Base-by-base conservation (phyloP, 2,329 filamentous ascomycete genomes). In the Diaporthe ampelina region DNA sequence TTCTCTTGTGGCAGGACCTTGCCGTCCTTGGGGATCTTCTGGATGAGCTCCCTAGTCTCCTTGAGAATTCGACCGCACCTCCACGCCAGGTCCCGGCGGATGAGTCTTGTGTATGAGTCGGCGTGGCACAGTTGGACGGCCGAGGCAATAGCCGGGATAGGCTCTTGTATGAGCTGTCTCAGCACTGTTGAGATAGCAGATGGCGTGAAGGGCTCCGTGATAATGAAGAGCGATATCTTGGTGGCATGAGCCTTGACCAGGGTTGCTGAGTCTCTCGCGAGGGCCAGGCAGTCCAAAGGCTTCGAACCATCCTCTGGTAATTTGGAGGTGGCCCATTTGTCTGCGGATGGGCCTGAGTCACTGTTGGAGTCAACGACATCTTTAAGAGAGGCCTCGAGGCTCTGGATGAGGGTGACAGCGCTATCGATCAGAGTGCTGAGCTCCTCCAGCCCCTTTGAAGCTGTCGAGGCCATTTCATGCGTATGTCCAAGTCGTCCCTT, bases 201-300 rank as follows among this genome's bases (percentile, higher is more conserved):
- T 0, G 94, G 92, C 0, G 95, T 97, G 78, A 97, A 97, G 0
- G 96, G 95, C 24, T 94, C 90, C 79, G 94, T 98, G 79, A 97
- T 93, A 1, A 97, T 90, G 17, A 98, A 89, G 0, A 98, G 91
- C 0, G 94, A 96, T 35, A 98, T 88, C 76, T 97, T 98, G 8
- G 95, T 98, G 1, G 92, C 90, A 81, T 98, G 95, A 0, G 95
- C 94, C 81, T 91, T 92, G 74, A 98, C 90, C 7, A 97, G 87
- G 35, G 88, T 90, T 0, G 94, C 90, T 0, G 94, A 89, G 79
- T 95, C 93, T 78, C 90, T 89, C 45, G 95, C 91, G 74, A 96
- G 88, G 19, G 91, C 85, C 32, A 98, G 88, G 13, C 91, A 87
- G 76, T 93, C 83, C 80, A 90, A 40, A 52, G 77, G 75, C 1